phyloP scores from a whole-genome alignment of 345 rosid species.

The Eucalyptus shirleyi region DNA sequence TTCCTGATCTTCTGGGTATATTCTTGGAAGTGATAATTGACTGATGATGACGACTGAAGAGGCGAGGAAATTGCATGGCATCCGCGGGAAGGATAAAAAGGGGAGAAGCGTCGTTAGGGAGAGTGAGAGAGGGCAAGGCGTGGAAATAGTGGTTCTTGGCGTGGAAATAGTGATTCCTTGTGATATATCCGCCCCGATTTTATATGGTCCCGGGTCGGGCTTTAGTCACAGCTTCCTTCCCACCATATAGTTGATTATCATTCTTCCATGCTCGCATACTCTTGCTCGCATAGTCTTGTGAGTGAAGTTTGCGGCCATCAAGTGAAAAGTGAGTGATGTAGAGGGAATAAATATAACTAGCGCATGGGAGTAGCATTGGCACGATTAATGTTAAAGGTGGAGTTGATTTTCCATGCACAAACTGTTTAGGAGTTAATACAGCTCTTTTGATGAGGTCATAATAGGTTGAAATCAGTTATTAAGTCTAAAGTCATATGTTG shows the following conservation, averaged over 20 bases:
- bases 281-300: no score
- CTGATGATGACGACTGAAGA: neutral
- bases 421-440: fast-evolving
- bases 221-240: neutral
- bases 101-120: neutral
- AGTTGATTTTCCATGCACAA: no score
- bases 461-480: fast-evolving
- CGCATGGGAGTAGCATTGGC: no score
- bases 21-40: neutral
- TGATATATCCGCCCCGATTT: neutral
- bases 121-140: neutral
- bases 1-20: neutral
- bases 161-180: neutral
- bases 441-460: fast-evolving
- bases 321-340: no score
- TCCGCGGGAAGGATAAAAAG: neutral
- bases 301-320: fast-evolving
- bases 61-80: neutral
- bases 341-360: no score
- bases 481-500: fast-evolving
- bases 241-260: neutral
- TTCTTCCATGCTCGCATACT: no score
- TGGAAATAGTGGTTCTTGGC: neutral
- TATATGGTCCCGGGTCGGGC: neutral
- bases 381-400: no score